Base-by-base conservation (phyloP, 768 basidiomycete species). In the Phaffia tasmanica region DNA sequence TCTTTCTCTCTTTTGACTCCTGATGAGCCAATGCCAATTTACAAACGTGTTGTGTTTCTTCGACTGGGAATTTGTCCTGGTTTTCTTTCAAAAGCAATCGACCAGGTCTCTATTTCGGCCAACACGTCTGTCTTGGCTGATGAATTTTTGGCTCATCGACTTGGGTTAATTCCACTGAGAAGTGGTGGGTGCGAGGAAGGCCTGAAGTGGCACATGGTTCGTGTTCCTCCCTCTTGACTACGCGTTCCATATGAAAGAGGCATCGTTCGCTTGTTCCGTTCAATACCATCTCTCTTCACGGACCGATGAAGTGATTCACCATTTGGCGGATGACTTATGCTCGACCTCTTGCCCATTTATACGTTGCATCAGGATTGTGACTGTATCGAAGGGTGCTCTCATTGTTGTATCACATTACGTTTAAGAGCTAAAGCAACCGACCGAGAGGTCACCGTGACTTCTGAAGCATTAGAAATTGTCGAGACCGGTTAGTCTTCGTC, bases 61-160 rank as follows among this genome's bases (percentile, higher is more conserved):
- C 19, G 47, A 18, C 57, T 14, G n/a, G n/a, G n/a, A n/a, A 16
- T 30, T 19, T 35, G 23, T 7, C 46, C 14, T 46, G 42, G 9
- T 48, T n/a, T 65, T 15, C 54, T 29, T 57, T 46, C 25, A 30
- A 25, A 73, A 97, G 95, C 93, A 47, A 98, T 99, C 70, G 95
- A 99, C 79, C 86, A 94, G 78, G 94, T 98, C 15, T 88, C 91
- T 76, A 87, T 98, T 70, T 83, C 86, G 67, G 82, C 82, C 64
- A 99, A 99, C 76, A 91, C 90, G 5, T 85, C 89, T 1, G 93
- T 95, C 3, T 79, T 99, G 25, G 89, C 93, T 1, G 95, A 99
- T 77, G 95, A 99, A 78, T 95, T 92, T 79, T 87, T 99, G 69
- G 89, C 92, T 0, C 95, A 99, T 76, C 84, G 95, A 60, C 80